Conservation (phyloP, 2,329 filamentous ascomycete species). For the Colletotrichum sojae region DNA sequence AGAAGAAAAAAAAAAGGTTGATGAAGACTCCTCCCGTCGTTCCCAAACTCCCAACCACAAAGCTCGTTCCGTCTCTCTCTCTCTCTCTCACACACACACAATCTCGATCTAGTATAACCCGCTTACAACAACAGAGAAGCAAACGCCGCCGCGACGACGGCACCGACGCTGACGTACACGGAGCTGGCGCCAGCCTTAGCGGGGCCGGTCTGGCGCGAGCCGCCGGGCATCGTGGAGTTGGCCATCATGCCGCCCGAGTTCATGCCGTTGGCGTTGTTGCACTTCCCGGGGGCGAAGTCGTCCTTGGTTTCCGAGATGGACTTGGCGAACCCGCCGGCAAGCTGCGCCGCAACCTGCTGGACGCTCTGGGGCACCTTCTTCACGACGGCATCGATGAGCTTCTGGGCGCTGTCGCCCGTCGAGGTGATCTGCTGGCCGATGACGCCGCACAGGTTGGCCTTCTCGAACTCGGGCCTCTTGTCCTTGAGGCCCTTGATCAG, state of each 20-base stretch:
- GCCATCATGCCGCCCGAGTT: constrained; percentile 1
- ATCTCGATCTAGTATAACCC: neutral
- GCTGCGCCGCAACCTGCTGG: constrained; percentile 46
- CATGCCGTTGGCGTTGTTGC: constrained; percentile 46
- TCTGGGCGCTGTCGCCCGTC: constrained; percentile 45
- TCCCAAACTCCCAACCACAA: neutral
- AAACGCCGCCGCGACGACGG: constrained; percentile 21
- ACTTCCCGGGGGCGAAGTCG: constrained; percentile 48
- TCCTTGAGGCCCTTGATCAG: constrained; percentile 46
- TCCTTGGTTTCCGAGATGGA: constrained; percentile 44
- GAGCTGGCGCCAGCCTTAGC: constrained; percentile 16
- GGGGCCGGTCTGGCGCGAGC: constrained; percentile 8
- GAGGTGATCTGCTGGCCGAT: constrained; percentile 45
- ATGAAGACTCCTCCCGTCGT: constrained; percentile 1
- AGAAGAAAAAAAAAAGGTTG: neutral
- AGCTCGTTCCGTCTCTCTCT: neutral
- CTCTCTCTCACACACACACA: neutral
- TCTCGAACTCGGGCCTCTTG: constrained; percentile 47
- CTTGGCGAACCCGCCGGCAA: constrained; percentile 45
- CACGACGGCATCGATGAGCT: constrained; percentile 49
- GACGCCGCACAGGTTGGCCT: constrained; percentile 47
- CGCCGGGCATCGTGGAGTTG: constrained; percentile 42
- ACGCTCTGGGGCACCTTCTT: constrained; percentile 48
- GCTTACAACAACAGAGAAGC: constrained; percentile 31
- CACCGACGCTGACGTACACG: constrained; percentile 22